Conservation (phyloP, 805 yeast species). For the Candida adriatica region DNA sequence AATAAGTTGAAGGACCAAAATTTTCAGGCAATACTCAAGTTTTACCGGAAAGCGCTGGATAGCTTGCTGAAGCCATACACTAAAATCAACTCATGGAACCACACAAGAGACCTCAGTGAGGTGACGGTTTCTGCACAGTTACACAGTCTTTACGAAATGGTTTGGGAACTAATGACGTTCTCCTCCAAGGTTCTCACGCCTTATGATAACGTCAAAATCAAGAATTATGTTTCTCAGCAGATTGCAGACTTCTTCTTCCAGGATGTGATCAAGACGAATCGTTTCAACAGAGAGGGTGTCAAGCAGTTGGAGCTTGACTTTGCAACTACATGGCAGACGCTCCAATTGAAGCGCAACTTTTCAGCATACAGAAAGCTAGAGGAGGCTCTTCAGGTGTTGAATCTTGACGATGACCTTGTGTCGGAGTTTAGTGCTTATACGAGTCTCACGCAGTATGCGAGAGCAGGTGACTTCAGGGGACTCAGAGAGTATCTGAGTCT, state of each 20-base stretch:
- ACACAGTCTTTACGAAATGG: constrained; percentile 16
- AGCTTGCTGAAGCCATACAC: constrained; percentile 27
- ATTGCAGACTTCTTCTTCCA: constrained; percentile 28
- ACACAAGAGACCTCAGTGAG: constrained; percentile 1
- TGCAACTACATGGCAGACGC: constrained; percentile 21
- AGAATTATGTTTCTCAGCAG: constrained; percentile 20
- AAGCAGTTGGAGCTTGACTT: constrained; percentile 28
- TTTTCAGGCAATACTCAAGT: constrained; percentile 24
- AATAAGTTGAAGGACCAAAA: constrained; percentile 23
- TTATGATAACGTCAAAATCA: constrained; percentile 17
- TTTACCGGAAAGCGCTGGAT: constrained; percentile 25
- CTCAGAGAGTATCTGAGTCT: constrained; percentile 20
- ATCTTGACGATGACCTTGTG: constrained; percentile 22
- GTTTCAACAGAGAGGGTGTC: constrained; percentile 28
- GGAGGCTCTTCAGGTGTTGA: constrained; percentile 22
- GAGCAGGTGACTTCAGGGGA: constrained; percentile 21
- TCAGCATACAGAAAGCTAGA: constrained; percentile 17
- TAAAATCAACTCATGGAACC: constrained; percentile 28
- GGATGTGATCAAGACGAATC: constrained; percentile 30
- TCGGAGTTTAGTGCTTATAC: constrained; percentile 11
- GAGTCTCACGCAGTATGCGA: constrained; percentile 24
- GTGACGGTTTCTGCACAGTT: constrained; percentile 23
- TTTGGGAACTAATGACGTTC: constrained; percentile 20
- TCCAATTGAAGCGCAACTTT: constrained; percentile 18
- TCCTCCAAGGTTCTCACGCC: constrained; percentile 11